Evolutionary conservation across 371 early-diverging fungal genomes (phyloP), one percentile per base, ranked within the genome.

Genomic region (Actinomortierella wolfii): DNA sequence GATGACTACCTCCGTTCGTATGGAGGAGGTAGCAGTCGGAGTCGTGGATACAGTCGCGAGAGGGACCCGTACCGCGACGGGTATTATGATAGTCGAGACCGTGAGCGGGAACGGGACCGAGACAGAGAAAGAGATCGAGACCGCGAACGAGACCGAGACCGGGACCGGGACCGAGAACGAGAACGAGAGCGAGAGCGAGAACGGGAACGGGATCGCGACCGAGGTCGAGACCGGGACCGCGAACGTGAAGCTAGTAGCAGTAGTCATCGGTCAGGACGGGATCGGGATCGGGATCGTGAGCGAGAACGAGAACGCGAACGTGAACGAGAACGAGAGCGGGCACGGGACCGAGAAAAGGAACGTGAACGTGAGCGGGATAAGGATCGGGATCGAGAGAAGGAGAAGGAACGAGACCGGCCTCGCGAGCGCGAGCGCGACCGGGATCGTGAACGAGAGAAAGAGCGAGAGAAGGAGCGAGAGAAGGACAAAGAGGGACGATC

Each of bases 121-220:
- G 25, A 29, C 26, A 24, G 25, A 39, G 20, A 44, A 20, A 34
- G 41, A 51, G 23, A 48, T 14, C 2, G 4, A 21, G 18, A 53
- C 39, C 9, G 47, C 20, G 21, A 47, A 44, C n/a, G 44, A 15
- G 15, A n/a, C 3, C 15, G 20, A 21, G 47, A 24, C 8, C 8
- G 11, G 21, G 20, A 21, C 21, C 20, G 18, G 21, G 20, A 21
- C 21, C 21, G 21, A 47, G 21, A 47, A 18, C 21, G 8, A 47
- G 47, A 47, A 20, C 18, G 47, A 47, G 20, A 47, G 47, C 40
- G 55, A 13, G 55, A 40, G 8, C 54, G 52, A 43, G 56, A 61
- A 15, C 46, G 51, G 9, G 57, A 56, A 14, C 41, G 56, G 34
- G 68, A 61, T 15, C 49, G 61, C 29, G 55, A 50, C 3, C 29